Evolutionary conservation across 2,329 filamentous ascomycete genomes (phyloP).

Genomic region (Diaporthe sp.): DNA sequence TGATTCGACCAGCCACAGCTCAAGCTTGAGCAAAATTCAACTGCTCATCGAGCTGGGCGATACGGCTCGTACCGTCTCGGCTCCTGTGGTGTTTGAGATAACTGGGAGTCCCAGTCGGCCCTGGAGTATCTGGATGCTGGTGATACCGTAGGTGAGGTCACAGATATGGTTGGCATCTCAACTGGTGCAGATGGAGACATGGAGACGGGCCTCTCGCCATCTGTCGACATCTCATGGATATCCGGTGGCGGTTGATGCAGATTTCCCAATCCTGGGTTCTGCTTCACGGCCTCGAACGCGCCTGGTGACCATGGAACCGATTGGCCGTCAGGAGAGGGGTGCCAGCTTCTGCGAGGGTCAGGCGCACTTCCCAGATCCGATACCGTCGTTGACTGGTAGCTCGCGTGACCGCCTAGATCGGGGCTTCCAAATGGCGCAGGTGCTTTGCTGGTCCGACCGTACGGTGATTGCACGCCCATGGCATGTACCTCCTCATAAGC

Average conservation of each 20-base stretch:
- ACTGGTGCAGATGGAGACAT: constrained; percentile 33
- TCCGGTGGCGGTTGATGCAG: constrained; percentile 36
- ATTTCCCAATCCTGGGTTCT: not conserved
- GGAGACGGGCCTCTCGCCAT: constrained; percentile 3
- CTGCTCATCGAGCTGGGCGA: constrained; percentile 4
- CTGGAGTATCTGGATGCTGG: constrained; percentile 23
- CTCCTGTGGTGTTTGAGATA: constrained; percentile 3
- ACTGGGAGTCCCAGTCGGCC: not conserved
- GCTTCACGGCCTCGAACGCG: constrained; percentile 23
- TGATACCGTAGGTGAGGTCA: constrained; percentile 26
- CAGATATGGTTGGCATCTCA: constrained; percentile 42
- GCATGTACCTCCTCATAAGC: constrained; percentile 43
- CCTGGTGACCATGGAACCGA: constrained; percentile 31
- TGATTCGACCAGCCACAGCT: not conserved
- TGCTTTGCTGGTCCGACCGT: not conserved
- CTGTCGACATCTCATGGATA: constrained; percentile 34
- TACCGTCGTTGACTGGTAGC: not conserved
- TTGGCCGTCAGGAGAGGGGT: constrained; percentile 18
- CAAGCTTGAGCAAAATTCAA: not conserved
- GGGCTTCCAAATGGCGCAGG: not conserved
- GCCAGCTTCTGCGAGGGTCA: constrained; percentile 9
- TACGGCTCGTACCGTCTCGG: constrained; percentile 31
- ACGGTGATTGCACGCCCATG: constrained; percentile 39
- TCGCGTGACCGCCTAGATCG: constrained; percentile 1
- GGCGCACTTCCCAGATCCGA: constrained; percentile 28